Evolutionary conservation across 495 filamentous ascomycete species (phyloP).

Genomic region (Staphylotrichum longicolle): DNA sequence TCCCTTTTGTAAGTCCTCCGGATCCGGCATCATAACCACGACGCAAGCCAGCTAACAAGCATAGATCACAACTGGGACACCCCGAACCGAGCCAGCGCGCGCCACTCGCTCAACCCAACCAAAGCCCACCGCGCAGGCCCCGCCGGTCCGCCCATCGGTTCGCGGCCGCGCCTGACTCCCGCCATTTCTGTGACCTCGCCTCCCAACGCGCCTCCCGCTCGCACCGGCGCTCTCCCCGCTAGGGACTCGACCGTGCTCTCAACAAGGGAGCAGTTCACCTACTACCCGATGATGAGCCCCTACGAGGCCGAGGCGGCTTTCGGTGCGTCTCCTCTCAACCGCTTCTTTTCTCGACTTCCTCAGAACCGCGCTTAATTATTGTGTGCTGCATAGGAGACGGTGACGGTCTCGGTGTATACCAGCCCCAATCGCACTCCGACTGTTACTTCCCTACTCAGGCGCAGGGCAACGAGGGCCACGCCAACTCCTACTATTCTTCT

Average conservation of each 20-base stretch:
- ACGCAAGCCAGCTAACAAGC: neutral
- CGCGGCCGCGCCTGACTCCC: neutral
- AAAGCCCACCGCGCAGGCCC: constrained; percentile 2
- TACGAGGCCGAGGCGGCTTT: constrained; percentile 24
- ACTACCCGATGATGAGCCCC: constrained; percentile 25
- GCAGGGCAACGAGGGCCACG: too few species aligned
- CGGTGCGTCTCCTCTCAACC: neutral
- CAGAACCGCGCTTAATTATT: neutral
- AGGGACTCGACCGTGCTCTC: neutral
- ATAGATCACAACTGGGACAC: constrained; percentile 16
- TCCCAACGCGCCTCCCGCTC: neutral
- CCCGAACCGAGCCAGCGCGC: constrained; percentile 19
- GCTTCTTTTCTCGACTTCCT: neutral
- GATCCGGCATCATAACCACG: neutral
- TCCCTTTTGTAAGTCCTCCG: constrained; percentile 25
- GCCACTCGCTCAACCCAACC: neutral
- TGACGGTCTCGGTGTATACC: neutral
- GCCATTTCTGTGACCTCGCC: neutral
- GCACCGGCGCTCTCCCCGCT: neutral
- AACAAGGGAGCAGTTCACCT: constrained; percentile 10
- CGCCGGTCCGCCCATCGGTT: constrained; percentile 20
- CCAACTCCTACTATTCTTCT: neutral
- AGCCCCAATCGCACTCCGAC: neutral
- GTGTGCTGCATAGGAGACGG: neutral
- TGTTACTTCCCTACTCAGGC: too few species aligned